phyloP scores from a whole-genome alignment of 768 basidiomycete genomes.

The Suillus americanus region DNA sequence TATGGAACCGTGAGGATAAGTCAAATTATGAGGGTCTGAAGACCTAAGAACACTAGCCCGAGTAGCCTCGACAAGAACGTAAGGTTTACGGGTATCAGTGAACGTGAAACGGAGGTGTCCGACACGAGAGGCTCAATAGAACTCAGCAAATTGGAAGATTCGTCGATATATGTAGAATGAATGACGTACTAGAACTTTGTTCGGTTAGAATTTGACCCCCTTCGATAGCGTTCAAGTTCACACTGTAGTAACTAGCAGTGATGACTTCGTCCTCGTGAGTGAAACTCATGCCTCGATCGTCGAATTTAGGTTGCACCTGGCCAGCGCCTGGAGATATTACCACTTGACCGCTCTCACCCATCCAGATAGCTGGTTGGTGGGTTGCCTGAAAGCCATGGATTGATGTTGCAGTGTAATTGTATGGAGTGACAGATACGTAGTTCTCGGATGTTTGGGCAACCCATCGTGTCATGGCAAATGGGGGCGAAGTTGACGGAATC shows the following conservation, averaged over 20 bases:
- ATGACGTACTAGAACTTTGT: constrained; percentile 58
- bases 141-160: neutral
- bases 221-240: constrained; percentile 51
- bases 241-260: constrained; percentile 55
- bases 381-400: constrained; percentile 81
- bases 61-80: constrained; percentile 66
- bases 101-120: constrained; percentile 76
- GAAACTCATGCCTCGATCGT: constrained; percentile 56
- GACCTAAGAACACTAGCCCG: constrained; percentile 61
- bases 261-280: constrained; percentile 52
- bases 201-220: constrained; percentile 55
- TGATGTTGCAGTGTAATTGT: constrained; percentile 56
- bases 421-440: constrained; percentile 72
- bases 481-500: constrained; percentile 76
- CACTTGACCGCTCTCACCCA: constrained; percentile 75
- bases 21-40: constrained; percentile 43
- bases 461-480: constrained; percentile 87
- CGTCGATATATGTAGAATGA: neutral
- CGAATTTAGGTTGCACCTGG: constrained; percentile 51
- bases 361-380: constrained; percentile 87
- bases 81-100: constrained; percentile 42
- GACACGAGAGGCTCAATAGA: constrained; percentile 61
- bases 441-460: constrained; percentile 77
- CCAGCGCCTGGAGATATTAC: constrained; percentile 59
- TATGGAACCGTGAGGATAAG: constrained; percentile 55